Conservation (phyloP, 495 filamentous ascomycete species). For the Penicillium antarcticum region DNA sequence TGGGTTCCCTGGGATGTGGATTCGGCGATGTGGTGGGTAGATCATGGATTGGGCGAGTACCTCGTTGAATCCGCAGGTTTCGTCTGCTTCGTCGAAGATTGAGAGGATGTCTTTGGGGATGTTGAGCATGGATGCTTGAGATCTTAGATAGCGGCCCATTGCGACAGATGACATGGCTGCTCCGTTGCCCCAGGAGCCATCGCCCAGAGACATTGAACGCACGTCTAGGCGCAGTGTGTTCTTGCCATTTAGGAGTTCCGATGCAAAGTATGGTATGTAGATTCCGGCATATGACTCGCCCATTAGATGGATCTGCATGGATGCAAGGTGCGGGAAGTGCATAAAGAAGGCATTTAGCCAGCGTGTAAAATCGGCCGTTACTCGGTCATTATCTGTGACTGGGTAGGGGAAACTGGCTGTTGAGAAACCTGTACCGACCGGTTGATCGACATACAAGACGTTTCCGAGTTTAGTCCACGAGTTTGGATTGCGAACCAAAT, state of each 20-base stretch:
- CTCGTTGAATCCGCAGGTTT: conserved; percentile 32
- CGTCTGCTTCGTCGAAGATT: conserved; percentile 27
- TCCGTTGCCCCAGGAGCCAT: conserved; percentile 32
- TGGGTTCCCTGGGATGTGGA: conserved; percentile 35
- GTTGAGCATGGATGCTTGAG: conserved; percentile 18
- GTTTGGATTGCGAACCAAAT: conserved; percentile 26
- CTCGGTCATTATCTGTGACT: conserved; percentile 21
- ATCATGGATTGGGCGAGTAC: conserved; percentile 23
- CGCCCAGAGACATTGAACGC: conserved; percentile 33
- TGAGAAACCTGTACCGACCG: conserved; percentile 38
- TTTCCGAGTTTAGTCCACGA: conserved; percentile 40
- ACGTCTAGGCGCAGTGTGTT: conserved; percentile 28
- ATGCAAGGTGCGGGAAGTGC: conserved; percentile 27
- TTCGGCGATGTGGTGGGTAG: conserved; percentile 31
- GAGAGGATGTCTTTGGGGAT: conserved; percentile 25
- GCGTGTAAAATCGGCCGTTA: conserved; percentile 30
- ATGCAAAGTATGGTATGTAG: conserved; percentile 40
- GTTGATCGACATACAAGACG: conserved; percentile 43
- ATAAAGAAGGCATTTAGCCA: conserved; percentile 39
- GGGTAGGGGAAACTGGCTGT: conserved; percentile 31
- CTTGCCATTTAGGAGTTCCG: conserved; percentile 30
- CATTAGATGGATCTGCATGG: conserved; percentile 37
- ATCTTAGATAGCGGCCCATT: conserved; percentile 25
- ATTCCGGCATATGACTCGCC: conserved; percentile 43
- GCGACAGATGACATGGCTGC: conserved; percentile 30